These are phyloP conservation scores for Macrolepiota albuminosa DNA, from an alignment of 768 basidiomycete genomes.

Conservation along the genomic window DNA sequence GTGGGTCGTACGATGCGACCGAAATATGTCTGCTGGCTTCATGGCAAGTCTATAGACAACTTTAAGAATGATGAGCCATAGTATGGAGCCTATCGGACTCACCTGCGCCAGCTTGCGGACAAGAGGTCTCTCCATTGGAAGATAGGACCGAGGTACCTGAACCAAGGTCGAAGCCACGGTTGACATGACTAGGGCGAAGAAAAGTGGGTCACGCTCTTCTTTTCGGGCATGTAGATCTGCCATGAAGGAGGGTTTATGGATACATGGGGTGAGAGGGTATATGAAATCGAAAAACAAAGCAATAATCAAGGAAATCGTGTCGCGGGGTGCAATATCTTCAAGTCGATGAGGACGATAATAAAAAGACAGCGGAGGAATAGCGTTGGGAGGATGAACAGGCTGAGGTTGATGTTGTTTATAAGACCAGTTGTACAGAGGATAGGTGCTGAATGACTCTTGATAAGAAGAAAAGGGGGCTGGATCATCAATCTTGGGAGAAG, in stretches of 20 bases:
- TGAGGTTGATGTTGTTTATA: conserved; percentile 57
- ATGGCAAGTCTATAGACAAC: conserved; percentile 52
- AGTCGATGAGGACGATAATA: conserved; percentile 74
- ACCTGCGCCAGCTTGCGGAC: conserved; percentile 78
- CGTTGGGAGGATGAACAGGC: conserved; percentile 37
- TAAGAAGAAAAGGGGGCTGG: conserved; percentile 34
- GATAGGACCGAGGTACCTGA: conserved; percentile 83
- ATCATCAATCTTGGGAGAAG: conserved; percentile 43
- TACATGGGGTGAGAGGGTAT: conserved; percentile 84
- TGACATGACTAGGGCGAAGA: conserved; percentile 88
- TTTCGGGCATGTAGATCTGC: conserved; percentile 76
- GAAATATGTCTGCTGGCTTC: conserved; percentile 81
- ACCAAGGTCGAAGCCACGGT: conserved; percentile 85
- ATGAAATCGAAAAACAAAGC: conserved; percentile 92
- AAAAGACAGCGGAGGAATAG: conserved; percentile 62
- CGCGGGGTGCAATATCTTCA: conserved; percentile 78
- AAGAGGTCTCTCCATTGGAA: conserved; percentile 80
- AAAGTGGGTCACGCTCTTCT: conserved; percentile 86
- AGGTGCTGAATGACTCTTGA: conserved; percentile 54
- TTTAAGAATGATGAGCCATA: background rate
- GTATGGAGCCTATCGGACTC: conserved; percentile 5
- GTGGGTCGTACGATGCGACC: conserved; percentile 78
- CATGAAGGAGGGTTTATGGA: conserved; percentile 90
- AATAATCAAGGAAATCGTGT: conserved; percentile 77
- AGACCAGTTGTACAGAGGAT: conserved; percentile 67